Base-by-base conservation (phyloP, 1,139 yeast genomes). In the Scheffersomyces quercinus region DNA sequence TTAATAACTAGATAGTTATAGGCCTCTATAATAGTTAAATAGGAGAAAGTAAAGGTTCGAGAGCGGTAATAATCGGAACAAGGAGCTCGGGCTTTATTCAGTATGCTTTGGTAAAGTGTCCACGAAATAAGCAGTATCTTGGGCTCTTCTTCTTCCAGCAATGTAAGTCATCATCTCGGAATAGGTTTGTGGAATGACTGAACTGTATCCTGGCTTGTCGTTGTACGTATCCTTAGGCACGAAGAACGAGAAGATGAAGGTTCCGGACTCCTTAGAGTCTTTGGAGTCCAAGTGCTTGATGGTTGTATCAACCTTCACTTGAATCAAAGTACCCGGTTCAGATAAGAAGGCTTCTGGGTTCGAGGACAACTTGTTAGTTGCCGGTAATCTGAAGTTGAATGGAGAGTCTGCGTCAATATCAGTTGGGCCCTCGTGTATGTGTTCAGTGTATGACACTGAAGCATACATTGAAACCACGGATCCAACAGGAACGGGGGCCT, bases 401-500 rank as follows among this genome's bases (percentile, higher is more conserved):
- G 78, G 73, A 26, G 70, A 55, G 39, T 70, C 72, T 3, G 67
- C 60, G 28, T 65, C 69, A 20, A 65, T 56, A 7, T 64, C 60
- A 36, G 58, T 65, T 26, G 49, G 42, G 4, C 53, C 58, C 29
- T 75, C 80, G 55, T 79, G 83, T 42, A 85, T 65, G 56, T 85
- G 89, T 55, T 85, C 91, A 6, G 97, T 89, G 64, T 90, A 89
- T 26, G 88, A 88, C 10, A 90, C 88, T 8, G 85, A 74, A 0
- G 97, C 93, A 42, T 82, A 77, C 82, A 89, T 81, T 46, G 85
- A 84, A 43, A 90, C 70, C 13, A 90, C 96, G 3, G 93, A 83
- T 2, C 97, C 97, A 16, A 90, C 97, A 1, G 97, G 97, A 5
- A 90, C 97, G 1, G 97, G 97, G 24, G 90, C 87, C 56, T 87